Evolutionary conservation across 805 yeast genomes (phyloP).

Genomic region (Saccharomyces kudriavzevii): DNA sequence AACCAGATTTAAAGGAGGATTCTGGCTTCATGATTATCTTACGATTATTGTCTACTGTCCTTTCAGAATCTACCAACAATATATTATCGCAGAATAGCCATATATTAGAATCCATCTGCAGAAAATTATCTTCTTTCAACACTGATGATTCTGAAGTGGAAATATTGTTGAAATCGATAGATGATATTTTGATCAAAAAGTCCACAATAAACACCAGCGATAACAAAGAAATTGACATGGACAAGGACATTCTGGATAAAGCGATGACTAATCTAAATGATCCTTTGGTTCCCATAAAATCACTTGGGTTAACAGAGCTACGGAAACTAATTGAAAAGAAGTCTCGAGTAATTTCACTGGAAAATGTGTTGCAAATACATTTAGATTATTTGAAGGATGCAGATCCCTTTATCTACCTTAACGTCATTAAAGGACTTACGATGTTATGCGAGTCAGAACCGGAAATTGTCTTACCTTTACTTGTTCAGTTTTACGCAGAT

Average conservation of each 20-base stretch:
- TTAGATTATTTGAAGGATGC: slow-evolving; percentile 58
- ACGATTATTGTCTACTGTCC: slow-evolving; percentile 33
- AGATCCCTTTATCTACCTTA: slow-evolving; percentile 83
- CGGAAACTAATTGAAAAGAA: slow-evolving; percentile 44
- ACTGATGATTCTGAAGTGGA: neutral
- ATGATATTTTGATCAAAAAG: neutral
- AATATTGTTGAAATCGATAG: neutral
- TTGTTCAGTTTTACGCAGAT: slow-evolving; percentile 35
- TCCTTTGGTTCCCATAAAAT: slow-evolving; percentile 74
- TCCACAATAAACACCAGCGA: neutral
- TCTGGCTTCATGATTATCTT: slow-evolving; percentile 28
- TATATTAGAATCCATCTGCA: slow-evolving; percentile 27
- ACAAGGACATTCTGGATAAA: slow-evolving; percentile 38
- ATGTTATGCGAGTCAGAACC: slow-evolving; percentile 44
- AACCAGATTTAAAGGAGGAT: neutral
- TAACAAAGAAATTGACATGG: slow-evolving; percentile 6
- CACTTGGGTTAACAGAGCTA: slow-evolving; percentile 69
- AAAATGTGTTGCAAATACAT: slow-evolving; percentile 54
- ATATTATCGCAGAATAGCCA: slow-evolving; percentile 15
- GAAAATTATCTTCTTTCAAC: slow-evolving; percentile 9
- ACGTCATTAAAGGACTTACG: slow-evolving; percentile 72
- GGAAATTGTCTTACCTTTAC: slow-evolving; percentile 30
- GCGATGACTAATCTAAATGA: slow-evolving; percentile 68
- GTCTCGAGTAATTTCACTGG: slow-evolving; percentile 44
- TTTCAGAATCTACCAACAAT: slow-evolving; percentile 24